Evolutionary conservation across 169 alveolate species (phyloP), one percentile per base, ranked within the genome.

Genomic region (Eimeria zaria): DNA sequence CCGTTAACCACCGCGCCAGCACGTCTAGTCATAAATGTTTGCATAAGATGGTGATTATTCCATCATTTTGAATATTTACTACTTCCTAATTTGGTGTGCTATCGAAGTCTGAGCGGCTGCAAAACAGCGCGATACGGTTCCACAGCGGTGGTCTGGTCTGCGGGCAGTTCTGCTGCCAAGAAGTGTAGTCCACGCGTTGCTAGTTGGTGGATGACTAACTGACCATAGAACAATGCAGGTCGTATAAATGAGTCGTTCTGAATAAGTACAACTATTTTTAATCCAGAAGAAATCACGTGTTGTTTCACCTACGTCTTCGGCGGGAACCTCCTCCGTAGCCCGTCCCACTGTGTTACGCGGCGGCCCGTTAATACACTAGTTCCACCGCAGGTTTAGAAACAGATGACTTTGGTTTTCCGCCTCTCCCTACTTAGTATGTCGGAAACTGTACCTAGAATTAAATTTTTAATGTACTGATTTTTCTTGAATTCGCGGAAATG

Each of bases 91-190:
- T 6, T 36, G 83, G 1, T 16, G 53, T 73, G 44, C 12, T 73
- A 9, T 39, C 55, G 33, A 22, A 33, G 18, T 27, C 33, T 36
- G 30, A 14, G 1, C 16, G 14, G 33, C 33, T 73, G n/a, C 30
- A 5, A 30, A 16, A 16, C 53, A 33, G 30, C 39, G n/a, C 30
- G 11, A 30, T 39, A 16, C 53, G 53, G 30, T 14, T 73, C 18
- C 36, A 9, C 55, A 36, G 12, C 53, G 83, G 83, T 73, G 83
- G 83, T 73, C 83, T 39, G 83, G 83, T 73, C 83, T 39, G 14
- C 18, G 5, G 27, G 83, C n/a, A 9, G 55, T 48, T 48, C 16
- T 4, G 83, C 33, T 30, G 80, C 46, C 27, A 27, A 18, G 51
- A 7, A 5, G n/a, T 14, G 78, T 6, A 69, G 41, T 69, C 48